These are phyloP conservation scores for Ogataea angusta DNA, from an alignment of 805 yeast genomes.

Conservation along the genomic window DNA sequence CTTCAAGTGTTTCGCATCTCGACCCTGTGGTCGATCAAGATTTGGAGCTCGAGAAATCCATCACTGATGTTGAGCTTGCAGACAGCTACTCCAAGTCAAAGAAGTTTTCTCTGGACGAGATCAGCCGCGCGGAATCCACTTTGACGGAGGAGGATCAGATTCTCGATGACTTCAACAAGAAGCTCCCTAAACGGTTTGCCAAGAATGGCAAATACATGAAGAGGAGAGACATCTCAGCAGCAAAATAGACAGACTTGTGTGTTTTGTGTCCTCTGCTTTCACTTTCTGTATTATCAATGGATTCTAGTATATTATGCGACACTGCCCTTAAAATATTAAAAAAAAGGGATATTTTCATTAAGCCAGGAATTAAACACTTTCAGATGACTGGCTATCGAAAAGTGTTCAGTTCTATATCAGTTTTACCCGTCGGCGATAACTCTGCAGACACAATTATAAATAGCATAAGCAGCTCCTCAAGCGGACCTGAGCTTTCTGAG, in stretches of 20 bases:
- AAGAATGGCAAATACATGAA: constrained; percentile 20
- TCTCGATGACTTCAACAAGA: constrained; percentile 9
- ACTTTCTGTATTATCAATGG: constrained; percentile 8
- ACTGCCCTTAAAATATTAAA: constrained; percentile 6
- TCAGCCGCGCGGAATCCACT: not conserved
- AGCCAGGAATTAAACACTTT: not conserved
- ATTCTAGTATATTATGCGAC: not conserved
- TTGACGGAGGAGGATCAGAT: constrained; percentile 2
- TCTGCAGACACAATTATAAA: constrained; percentile 11
- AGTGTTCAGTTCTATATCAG: constrained; percentile 15
- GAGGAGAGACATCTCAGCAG: constrained; percentile 8
- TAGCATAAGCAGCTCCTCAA: constrained; percentile 16
- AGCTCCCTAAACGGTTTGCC: constrained; percentile 18
- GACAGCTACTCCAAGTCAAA: constrained; percentile 19
- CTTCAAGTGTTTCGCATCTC: not conserved
- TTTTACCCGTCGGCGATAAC: constrained; percentile 16
- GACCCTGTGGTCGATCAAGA: constrained; percentile 30
- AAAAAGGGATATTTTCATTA: constrained; percentile 2
- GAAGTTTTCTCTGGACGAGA: constrained; percentile 9
- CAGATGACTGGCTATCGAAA: constrained; percentile 9
- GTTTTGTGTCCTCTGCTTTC: not conserved
- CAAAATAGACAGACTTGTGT: not conserved
- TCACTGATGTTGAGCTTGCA: constrained; percentile 33
- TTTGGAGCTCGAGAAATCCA: constrained; percentile 29
- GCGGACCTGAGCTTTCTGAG: constrained; percentile 18